Evolutionary conservation across 2,329 filamentous ascomycete species (phyloP).

Genomic region (Colletotrichum godetiae): DNA sequence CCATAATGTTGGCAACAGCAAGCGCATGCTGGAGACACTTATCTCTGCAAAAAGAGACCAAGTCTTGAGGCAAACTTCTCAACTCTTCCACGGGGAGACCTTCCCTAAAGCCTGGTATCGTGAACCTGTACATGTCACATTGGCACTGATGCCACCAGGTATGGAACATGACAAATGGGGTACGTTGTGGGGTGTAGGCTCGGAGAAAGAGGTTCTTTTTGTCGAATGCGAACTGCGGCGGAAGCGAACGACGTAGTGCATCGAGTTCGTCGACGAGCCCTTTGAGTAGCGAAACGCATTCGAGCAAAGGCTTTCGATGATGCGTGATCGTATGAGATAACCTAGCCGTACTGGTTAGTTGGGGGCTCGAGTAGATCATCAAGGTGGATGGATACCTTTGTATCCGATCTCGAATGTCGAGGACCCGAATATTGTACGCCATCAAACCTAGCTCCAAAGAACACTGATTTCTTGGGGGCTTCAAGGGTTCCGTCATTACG

Average conservation of each 20-base stretch:
- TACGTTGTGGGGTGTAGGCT: slow-evolving; percentile 38
- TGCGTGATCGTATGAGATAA: slow-evolving; percentile 38
- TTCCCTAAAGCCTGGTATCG: slow-evolving; percentile 35
- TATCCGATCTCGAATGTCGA: slow-evolving; percentile 29
- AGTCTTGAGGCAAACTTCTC: not conserved
- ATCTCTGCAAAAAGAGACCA: slow-evolving; percentile 12
- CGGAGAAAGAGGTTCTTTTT: slow-evolving; percentile 37
- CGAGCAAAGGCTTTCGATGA: slow-evolving; percentile 31
- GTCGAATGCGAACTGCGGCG: slow-evolving; percentile 34
- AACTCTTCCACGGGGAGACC: slow-evolving; percentile 16
- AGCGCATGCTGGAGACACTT: slow-evolving; percentile 31
- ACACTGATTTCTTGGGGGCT: not conserved
- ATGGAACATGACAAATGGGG: slow-evolving; percentile 39
- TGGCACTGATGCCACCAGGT: slow-evolving; percentile 43
- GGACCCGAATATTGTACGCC: slow-evolving; percentile 25
- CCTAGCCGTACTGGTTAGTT: slow-evolving; percentile 7
- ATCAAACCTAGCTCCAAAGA: slow-evolving; percentile 14
- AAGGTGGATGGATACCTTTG: slow-evolving; percentile 1
- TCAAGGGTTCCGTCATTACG: slow-evolving; percentile 17
- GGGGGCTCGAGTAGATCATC: not conserved
- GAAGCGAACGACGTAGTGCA: slow-evolving; percentile 24
- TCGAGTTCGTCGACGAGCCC: slow-evolving; percentile 31
- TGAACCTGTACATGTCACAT: slow-evolving; percentile 40
- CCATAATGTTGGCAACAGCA: slow-evolving; percentile 21
- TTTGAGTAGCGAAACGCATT: slow-evolving; percentile 15